These are phyloP conservation scores for Daedalea quercina DNA, from an alignment of 768 basidiomycete genomes.

Conservation along the genomic window DNA sequence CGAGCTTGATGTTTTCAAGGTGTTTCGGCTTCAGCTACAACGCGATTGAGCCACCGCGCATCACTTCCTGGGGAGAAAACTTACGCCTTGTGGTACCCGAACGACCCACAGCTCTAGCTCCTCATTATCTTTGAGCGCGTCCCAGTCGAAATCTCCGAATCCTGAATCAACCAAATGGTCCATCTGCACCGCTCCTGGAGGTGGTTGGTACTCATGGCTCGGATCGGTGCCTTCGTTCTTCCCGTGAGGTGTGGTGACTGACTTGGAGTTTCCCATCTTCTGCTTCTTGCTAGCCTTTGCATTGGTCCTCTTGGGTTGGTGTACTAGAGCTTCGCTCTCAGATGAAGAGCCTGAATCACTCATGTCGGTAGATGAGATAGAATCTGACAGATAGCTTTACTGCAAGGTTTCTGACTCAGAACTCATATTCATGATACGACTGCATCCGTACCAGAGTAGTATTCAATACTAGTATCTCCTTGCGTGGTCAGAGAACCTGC, in stretches of 20 bases:
- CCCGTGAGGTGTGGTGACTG: conserved; percentile 20
- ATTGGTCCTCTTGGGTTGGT: conserved; percentile 25
- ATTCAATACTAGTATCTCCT: no score
- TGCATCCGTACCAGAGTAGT: no score
- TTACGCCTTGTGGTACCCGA: conserved; percentile 59
- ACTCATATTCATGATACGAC: no score
- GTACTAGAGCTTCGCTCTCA: conserved; percentile 7
- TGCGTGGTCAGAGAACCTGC: no score
- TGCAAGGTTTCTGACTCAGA: background rate
- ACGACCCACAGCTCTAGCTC: conserved; percentile 69
- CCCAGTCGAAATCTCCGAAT: conserved; percentile 64
- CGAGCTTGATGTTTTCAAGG: conserved; percentile 45
- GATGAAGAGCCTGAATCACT: conserved; percentile 9
- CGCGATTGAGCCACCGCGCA: background rate
- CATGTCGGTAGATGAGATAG: conserved; percentile 3
- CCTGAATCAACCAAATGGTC: conserved; percentile 37
- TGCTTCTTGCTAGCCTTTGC: conserved; percentile 11
- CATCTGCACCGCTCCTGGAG: conserved; percentile 42
- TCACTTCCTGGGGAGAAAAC: conserved; percentile 17
- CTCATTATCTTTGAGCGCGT: conserved; percentile 42
- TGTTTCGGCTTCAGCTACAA: conserved; percentile 60
- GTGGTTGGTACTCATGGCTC: conserved; percentile 57
- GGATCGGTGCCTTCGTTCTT: conserved; percentile 50
- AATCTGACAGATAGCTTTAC: no score
- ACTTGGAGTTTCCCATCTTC: conserved; percentile 8